Conservation (phyloP, 352 stramenopile species). For the Pythium monospermum region DNA sequence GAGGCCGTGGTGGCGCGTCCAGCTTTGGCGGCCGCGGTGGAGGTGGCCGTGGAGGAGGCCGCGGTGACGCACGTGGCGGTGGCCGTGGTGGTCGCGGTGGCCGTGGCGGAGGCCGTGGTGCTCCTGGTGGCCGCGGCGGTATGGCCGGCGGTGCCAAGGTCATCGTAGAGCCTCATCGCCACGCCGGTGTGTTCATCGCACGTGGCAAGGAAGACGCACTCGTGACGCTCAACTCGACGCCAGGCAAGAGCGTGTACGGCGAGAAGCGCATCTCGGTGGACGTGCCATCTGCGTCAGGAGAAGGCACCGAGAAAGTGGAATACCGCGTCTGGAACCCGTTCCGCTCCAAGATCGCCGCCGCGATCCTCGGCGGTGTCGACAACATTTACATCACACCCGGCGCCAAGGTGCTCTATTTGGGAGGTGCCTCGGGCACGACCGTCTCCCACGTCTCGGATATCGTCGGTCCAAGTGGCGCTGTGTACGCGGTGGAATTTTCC, state of each 20-base stretch:
- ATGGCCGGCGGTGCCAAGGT: conserved; percentile 96
- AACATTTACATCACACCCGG: conserved; percentile 98
- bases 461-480: conserved; percentile 93
- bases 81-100: conserved; percentile 35
- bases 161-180: conserved; percentile 97
- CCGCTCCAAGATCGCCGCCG: conserved; percentile 97
- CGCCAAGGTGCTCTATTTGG: conserved; percentile 98
- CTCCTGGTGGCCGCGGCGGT: conserved; percentile 63
- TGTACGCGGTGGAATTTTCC: conserved; percentile 99
- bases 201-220: conserved; percentile 98
- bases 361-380: conserved; percentile 97
- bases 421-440: conserved; percentile 96
- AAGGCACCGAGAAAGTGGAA: conserved; percentile 95
- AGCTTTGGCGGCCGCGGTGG: conserved; percentile 38
- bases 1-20: conserved; percentile 38
- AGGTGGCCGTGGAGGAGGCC: conserved; percentile 57
- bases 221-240: conserved; percentile 97
- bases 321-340: conserved; percentile 99
- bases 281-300: conserved; percentile 78
- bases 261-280: conserved; percentile 99
- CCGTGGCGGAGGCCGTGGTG: conserved; percentile 38
- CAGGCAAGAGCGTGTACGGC: conserved; percentile 97
- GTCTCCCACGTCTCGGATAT: conserved; percentile 99
- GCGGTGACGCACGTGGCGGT: no score
- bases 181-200: conserved; percentile 98